phyloP scores from a whole-genome alignment of 106 monocot genomes.

The Gastrodia elata region DNA sequence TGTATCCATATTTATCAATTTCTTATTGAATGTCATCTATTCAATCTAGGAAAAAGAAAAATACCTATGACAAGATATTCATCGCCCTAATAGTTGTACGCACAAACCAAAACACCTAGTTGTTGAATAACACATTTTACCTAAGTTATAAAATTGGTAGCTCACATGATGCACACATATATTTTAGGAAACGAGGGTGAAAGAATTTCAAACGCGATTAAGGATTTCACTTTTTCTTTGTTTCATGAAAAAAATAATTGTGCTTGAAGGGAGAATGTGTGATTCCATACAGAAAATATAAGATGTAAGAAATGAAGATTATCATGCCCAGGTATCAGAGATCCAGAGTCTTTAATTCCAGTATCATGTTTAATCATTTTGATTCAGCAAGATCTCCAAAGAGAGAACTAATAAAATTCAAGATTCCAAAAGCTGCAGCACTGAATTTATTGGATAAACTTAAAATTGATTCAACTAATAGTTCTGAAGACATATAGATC shows the following conservation, averaged over 20 bases:
- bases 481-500: constrained; percentile 5
- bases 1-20: neutral
- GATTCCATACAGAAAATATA: neutral
- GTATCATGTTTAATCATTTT: constrained; percentile 93
- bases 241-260: neutral
- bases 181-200: neutral
- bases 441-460: constrained; percentile 26
- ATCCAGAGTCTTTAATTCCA: constrained; percentile 96
- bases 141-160: neutral
- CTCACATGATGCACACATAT: neutral
- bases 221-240: neutral
- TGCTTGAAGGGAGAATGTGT: neutral
- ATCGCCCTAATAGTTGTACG: neutral
- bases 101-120: neutral
- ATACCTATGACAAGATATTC: neutral
- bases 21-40: neutral
- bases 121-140: neutral
- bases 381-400: constrained; percentile 95
- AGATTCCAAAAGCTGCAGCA: constrained; percentile 78
- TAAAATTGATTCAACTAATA: neutral
- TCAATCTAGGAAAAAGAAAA: neutral
- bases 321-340: constrained; percentile 99
- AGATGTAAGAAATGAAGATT: constrained; percentile 5
- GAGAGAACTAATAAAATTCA: constrained; percentile 75
- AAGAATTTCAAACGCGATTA: neutral